Evolutionary conservation across 352 stramenopile species (phyloP), one percentile per base, ranked within the genome.

Genomic region (Phytophthora pinifolia): DNA sequence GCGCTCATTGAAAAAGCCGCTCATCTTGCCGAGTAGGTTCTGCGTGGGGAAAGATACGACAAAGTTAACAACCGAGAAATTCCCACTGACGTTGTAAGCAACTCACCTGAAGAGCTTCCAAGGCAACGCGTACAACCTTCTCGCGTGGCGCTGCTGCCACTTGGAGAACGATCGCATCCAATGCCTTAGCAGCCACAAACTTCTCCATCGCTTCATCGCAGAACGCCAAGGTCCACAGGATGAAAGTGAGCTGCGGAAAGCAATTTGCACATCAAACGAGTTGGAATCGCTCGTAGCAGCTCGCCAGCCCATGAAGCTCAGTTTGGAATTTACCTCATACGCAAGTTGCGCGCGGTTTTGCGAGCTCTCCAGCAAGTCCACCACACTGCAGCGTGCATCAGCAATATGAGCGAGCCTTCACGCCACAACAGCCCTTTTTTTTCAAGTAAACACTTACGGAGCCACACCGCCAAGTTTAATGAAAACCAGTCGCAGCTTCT

Each of bases 141-240:
- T 98, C 94, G 54, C 93, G 86, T 20, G 92, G 95, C n/a, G 96
- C 95, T n/a, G 90, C 83, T n/a, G 84, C 83, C 29, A 94, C 86
- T 59, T 92, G 78, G 48, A 89, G 70, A n/a, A 93, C 81, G 29
- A 94, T 62, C 14, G 72, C 67, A 52, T 89, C 74, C 36, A 94
- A 68, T 12, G 80, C 72, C 35, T 86, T 87, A 4, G 70, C 72
- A 31, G 64, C 65, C 8, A 74, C 77, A 53, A 96, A 92, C 43
- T 88, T 90, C 30, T 91, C 83, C 46, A 94, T 66, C 9, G 83
- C 85, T 58, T 90, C 81, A 27, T 89, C 66, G 43, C 70, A 88
- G 60, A 98, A 98, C 17, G 93, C 97, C 52, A 99, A 72, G 32
- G 94, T 97, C 97, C 97, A 99, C 22, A 99, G 69, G 55, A 96